phyloP scores from a whole-genome alignment of 192 early-diverging fungal species.

The Coemansia sp. region DNA sequence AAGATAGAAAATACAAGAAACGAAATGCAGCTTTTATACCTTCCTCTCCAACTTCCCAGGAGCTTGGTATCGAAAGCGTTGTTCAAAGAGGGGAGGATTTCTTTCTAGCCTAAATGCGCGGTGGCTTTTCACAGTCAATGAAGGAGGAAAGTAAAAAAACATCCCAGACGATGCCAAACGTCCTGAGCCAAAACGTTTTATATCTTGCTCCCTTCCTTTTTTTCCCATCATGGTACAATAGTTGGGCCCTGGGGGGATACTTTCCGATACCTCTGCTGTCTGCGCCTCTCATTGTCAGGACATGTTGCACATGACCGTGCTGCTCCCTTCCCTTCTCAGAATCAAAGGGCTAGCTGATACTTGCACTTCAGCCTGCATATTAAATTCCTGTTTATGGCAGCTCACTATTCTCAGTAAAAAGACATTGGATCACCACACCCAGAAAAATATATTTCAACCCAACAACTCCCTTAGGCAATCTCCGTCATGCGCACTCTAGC shows the following conservation, averaged over 20 bases:
- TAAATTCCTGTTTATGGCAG: not conserved
- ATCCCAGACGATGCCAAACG: not conserved
- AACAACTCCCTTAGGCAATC: not conserved
- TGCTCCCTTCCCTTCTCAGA: not conserved
- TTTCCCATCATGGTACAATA: not conserved
- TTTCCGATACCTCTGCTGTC: not conserved
- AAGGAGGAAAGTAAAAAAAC: not conserved
- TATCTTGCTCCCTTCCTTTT: not conserved
- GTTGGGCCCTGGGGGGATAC: not conserved
- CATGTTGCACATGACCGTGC: not conserved
- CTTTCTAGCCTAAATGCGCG: not conserved
- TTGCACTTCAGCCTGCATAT: not conserved
- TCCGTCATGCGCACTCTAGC: conserved; percentile 17
- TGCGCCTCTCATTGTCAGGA: not conserved
- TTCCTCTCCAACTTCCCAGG: not conserved
- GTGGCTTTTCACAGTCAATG: not conserved
- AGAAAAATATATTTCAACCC: too few species aligned
- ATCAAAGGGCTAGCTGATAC: not conserved
- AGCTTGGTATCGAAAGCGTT: not conserved
- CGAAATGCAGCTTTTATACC: not conserved
- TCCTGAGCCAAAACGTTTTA: not conserved
- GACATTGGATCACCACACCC: too few species aligned
- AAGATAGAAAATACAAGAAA: not conserved
- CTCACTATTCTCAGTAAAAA: not conserved
- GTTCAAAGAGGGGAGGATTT: not conserved